Base-by-base conservation (phyloP, 2,329 filamentous ascomycete genomes). In the Hymenoscyphus repandus region DNA sequence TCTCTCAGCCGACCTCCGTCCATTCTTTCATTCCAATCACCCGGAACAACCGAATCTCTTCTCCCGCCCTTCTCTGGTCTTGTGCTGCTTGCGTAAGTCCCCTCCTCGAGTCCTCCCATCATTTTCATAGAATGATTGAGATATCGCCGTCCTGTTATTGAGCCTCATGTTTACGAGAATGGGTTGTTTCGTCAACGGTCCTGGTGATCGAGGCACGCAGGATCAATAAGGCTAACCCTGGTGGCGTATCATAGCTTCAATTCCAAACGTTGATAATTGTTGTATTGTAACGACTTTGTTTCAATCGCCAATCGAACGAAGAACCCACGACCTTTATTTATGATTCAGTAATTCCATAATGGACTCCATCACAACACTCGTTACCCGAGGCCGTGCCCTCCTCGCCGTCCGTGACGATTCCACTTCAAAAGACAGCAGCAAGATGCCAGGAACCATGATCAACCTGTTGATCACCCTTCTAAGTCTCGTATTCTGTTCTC, bases 381-480 rank as follows among this genome's bases (percentile, higher is more conserved):
- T 61, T 49, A 50, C 55, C 60, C 70, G 73, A 55, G 66, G 68
- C 67, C 64, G 64, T 47, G 60, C 61, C 49, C 56, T 65, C 51
- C 62, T 85, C 58, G 72, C 77, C 61, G 68, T 71, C 64, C 78
- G 82, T 58, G 71, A 74, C 64, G 63, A 71, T 53, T 66, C 45
- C 53, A 30, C 20, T 41, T 72, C 70, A 52, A 71, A 74, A 61
- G 20, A 46, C 13, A 40, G 18, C 34, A 40, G 18, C 34, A 49
- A 53, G 42, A 73, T 86, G 60, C 80, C 75, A 54, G 71, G 72
- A 34, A 77, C 79, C 41, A 83, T 87, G 72, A 76, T 91, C 68
- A 83, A 89, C 65, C 80, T 95, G 39, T 74, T 96, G 66, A 86
- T 95, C 62, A 79, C 82, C 52, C 79, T 97, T 49, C 76, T 97